Percentiles rank a stretch among this genome's conserved stretches.
phyloP scores from a whole-genome alignment of 805 yeast species.

The Saccharomycopsis guyanensis region DNA sequence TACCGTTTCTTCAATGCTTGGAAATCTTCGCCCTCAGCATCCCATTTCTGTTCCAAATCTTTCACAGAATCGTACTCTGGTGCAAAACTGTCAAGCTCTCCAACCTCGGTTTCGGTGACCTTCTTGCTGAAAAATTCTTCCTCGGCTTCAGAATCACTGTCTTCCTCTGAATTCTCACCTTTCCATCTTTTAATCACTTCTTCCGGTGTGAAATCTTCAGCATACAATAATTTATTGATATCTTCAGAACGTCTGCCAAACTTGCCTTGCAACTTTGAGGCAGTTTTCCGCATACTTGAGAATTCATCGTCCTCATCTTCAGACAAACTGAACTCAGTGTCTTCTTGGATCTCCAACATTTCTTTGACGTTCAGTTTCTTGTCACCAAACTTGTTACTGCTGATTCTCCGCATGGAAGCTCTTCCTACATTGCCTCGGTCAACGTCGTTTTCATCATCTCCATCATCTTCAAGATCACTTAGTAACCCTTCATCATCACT shows the following conservation, averaged over 20 bases:
- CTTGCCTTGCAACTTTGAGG: conserved; percentile 52
- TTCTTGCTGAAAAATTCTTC: conserved; percentile 19
- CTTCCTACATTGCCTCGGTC: conserved; percentile 34
- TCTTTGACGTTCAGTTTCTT: conserved; percentile 30
- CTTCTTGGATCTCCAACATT: conserved; percentile 41
- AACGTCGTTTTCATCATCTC: conserved; percentile 33
- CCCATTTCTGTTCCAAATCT: conserved; percentile 17
- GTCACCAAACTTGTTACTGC: conserved; percentile 39
- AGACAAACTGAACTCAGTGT: conserved; percentile 38
- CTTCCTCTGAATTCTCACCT: conserved; percentile 11
- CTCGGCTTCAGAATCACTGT: conserved; percentile 13
- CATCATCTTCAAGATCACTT: conserved; percentile 34
- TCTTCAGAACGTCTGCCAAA: conserved; percentile 58
- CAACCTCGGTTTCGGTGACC: conserved; percentile 2
- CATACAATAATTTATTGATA: conserved; percentile 70
- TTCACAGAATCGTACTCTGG: conserved; percentile 10
- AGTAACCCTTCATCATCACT: conserved; percentile 32
- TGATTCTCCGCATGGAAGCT: conserved; percentile 22
- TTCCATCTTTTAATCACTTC: conserved; percentile 43
- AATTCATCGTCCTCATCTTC: conserved; percentile 31
- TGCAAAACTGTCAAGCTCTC: conserved; percentile 9
- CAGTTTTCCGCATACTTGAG: conserved; percentile 32
- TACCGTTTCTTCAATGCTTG: conserved; percentile 25
- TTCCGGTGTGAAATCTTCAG: conserved; percentile 66
- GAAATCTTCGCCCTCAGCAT: conserved; percentile 23